These are phyloP conservation scores for Penicillium silybi DNA, from an alignment of 495 filamentous ascomycete species.

Conservation along the genomic window DNA sequence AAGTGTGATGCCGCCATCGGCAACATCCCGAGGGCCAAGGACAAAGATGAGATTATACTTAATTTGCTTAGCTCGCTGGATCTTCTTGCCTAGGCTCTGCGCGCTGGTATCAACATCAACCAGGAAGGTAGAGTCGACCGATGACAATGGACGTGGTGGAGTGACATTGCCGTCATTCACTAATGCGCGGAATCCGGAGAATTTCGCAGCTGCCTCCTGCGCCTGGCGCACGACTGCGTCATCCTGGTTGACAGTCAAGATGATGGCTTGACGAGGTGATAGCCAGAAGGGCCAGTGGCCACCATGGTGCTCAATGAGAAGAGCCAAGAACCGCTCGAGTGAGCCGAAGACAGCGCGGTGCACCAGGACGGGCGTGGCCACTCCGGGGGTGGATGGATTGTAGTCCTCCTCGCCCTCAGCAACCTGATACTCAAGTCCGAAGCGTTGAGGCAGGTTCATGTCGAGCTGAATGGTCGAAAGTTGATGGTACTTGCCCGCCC, in stretches of 20 bases:
- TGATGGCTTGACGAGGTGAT: conserved; percentile 73
- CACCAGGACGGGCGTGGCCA: conserved; percentile 75
- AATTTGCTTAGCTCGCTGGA: conserved; percentile 65
- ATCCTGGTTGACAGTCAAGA: conserved; percentile 70
- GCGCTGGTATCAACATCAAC: conserved; percentile 70
- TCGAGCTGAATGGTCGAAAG: conserved; percentile 91
- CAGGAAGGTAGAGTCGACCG: conserved; percentile 49
- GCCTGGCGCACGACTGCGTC: conserved; percentile 57
- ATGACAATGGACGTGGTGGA: conserved; percentile 32
- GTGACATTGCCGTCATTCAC: conserved; percentile 12
- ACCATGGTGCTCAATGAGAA: conserved; percentile 80
- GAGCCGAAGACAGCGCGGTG: conserved; percentile 87
- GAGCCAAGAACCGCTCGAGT: conserved; percentile 79
- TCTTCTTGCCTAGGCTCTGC: conserved; percentile 62
- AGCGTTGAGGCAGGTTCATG: conserved; percentile 85
- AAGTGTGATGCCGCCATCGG: conserved; percentile 39
- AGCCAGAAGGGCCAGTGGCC: conserved; percentile 92
- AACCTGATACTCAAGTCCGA: conserved; percentile 67
- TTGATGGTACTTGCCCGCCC: conserved; percentile 85
- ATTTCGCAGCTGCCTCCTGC: conserved; percentile 34
- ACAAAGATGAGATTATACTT: conserved; percentile 73
- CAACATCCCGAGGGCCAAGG: conserved; percentile 57
- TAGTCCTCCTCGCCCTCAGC: conserved; percentile 55
- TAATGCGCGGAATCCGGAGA: conserved; percentile 34
- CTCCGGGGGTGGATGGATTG: conserved; percentile 63